Conservation (phyloP, 805 yeast genomes). For the Saccharomyces paradoxus region DNA sequence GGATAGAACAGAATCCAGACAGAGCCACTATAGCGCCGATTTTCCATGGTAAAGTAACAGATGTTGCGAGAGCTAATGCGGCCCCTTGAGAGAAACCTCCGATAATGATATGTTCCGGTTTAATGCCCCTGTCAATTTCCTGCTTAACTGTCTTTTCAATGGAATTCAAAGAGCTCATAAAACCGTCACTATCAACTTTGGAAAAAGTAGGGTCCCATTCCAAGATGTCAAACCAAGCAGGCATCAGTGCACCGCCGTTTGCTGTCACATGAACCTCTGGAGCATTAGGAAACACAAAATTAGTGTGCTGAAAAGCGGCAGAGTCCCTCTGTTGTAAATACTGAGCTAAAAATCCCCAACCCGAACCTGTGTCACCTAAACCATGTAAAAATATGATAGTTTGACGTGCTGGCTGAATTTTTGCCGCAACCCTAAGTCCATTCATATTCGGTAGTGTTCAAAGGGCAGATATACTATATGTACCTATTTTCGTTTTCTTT, state of each 20-base stretch:
- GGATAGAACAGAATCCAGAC: conserved; percentile 57
- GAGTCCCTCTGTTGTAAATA: conserved; percentile 37
- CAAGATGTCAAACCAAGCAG: conserved; percentile 81
- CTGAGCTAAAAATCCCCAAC: conserved; percentile 80
- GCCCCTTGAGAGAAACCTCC: conserved; percentile 98
- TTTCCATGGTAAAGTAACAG: conserved; percentile 46
- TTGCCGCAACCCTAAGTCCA: conserved; percentile 30
- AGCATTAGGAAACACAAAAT: conserved; percentile 87
- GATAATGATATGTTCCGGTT: conserved; percentile 61
- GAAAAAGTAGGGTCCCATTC: conserved; percentile 41
- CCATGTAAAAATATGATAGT: conserved; percentile 81
- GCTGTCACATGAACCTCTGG: conserved; percentile 63
- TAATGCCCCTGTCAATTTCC: conserved; percentile 46
- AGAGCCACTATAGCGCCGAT: conserved; percentile 72
- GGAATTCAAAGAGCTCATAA: conserved; percentile 36
- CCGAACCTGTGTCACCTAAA: conserved; percentile 82
- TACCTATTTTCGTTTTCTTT: not conserved
- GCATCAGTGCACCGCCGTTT: conserved; percentile 58
- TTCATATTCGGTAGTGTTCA: conserved; percentile 5
- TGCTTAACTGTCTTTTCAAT: conserved; percentile 43
- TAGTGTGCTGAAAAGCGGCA: conserved; percentile 42
- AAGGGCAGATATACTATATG: not conserved
- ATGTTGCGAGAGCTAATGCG: conserved; percentile 60
- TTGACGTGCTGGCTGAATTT: conserved; percentile 39
- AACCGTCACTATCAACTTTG: conserved; percentile 46